Percentiles rank a stretch among this genome's conserved stretches.
These are phyloP conservation scores for slime mould (Dictyostelium discoideum) DNA, from an alignment of 78 protist genomes.

Conservation along the genomic window dicty_2.7 NC_007090.3:4307501-4308000, in stretches of 20 bases:
- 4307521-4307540: slow-evolving; percentile 34
- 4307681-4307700: slow-evolving; percentile 75
- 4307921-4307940: slow-evolving; percentile 68
- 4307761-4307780: slow-evolving; percentile 37
- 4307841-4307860: slow-evolving; percentile 36
- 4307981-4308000: slow-evolving; percentile 32
- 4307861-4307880: neutral
- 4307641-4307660: slow-evolving; percentile 58
- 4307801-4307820: slow-evolving; percentile 18
- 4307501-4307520: slow-evolving; percentile 46
- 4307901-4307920: slow-evolving; percentile 26
- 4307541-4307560: slow-evolving; percentile 31
- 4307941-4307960: slow-evolving; percentile 59
- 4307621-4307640: slow-evolving; percentile 43
- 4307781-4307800: slow-evolving; percentile 76
- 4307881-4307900: slow-evolving; percentile 30
- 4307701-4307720: slow-evolving; percentile 65
- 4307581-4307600: slow-evolving; percentile 84
- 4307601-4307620: slow-evolving; percentile 57
- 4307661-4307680: slow-evolving; percentile 50
- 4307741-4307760: slow-evolving; percentile 24
- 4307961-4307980: slow-evolving; percentile 29
- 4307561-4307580: slow-evolving; percentile 83
- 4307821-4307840: slow-evolving; percentile 41
- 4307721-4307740: slow-evolving; percentile 70